Evolutionary conservation across 257 asterid species (phyloP).

Genomic region (Nicotiana benthamiana): DNA sequence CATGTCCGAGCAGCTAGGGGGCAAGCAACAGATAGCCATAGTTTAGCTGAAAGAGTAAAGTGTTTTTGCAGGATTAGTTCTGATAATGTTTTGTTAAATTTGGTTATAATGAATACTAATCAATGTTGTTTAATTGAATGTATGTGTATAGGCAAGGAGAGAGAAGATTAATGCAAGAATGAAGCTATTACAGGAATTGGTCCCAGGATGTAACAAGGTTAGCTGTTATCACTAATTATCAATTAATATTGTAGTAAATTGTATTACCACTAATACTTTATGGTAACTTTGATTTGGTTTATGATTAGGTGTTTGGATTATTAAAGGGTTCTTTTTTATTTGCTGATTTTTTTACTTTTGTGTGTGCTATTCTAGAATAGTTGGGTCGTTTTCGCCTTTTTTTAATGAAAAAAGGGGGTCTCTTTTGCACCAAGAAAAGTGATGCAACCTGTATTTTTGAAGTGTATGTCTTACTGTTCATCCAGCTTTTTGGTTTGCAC

Average conservation of each 20-base stretch:
- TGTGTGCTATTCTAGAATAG: conserved; percentile 13
- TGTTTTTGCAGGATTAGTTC: not conserved
- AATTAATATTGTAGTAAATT: not conserved
- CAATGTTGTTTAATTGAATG: conserved; percentile 8
- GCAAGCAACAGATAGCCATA: conserved; percentile 96
- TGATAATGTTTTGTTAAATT: conserved; percentile 16
- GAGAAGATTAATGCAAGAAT: conserved; percentile 95
- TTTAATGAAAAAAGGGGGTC: conserved; percentile 36
- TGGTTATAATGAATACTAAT: conserved; percentile 8
- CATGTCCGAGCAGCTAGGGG: conserved; percentile 97
- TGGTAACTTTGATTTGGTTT: not conserved
- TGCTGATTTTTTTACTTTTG: not conserved
- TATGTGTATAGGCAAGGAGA: conserved; percentile 72
- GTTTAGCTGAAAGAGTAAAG: conserved; percentile 93
- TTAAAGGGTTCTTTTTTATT: not conserved
- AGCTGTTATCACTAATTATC: conserved; percentile 17
- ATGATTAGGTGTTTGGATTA: not conserved
- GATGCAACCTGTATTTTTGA: conserved; percentile 20
- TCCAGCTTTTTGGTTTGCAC: conserved; percentile 30
- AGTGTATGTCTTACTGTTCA: conserved; percentile 5
- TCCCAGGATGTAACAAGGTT: conserved; percentile 99
- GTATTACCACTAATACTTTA: conserved; percentile 1
- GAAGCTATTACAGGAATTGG: conserved; percentile 94
- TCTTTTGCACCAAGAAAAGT: conserved; percentile 52
- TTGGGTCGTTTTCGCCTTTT: conserved; percentile 41